phyloP scores from a whole-genome alignment of 1,284 basidiomycete genomes.

The Naganishia liquefaciens region DNA sequence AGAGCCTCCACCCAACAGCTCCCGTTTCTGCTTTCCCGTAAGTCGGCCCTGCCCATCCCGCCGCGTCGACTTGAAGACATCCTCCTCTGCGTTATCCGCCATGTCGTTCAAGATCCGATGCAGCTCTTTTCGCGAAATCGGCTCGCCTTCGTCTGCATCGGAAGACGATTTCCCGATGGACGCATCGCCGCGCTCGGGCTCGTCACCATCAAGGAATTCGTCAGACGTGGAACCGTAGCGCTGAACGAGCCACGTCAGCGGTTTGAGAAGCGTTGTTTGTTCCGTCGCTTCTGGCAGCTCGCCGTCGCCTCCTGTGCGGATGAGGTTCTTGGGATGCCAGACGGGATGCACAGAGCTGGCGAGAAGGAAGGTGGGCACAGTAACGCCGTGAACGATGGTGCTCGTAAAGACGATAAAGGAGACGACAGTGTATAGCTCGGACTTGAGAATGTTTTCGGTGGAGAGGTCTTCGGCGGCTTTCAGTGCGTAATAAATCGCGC shows the following conservation, averaged over 20 bases:
- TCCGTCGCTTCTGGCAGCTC: conserved; percentile 29
- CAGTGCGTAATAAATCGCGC: conserved; percentile 39
- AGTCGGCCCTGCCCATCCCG: conserved; percentile 27
- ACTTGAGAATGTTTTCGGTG: conserved; percentile 34
- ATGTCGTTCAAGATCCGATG: conserved; percentile 33
- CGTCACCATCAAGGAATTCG: conserved; percentile 8
- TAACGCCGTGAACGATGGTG: conserved; percentile 39
- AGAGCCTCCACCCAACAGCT: conserved; percentile 32
- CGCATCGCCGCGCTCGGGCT: conserved; percentile 3
- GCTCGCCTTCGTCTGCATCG: conserved; percentile 32
- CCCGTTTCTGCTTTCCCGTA: conserved; percentile 30
- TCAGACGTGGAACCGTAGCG: conserved; percentile 26
- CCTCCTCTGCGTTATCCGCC: conserved; percentile 27
- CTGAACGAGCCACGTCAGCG: conserved; percentile 10
- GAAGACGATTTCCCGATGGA: conserved; percentile 1
- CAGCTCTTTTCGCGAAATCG: conserved; percentile 34
- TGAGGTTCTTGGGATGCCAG: conserved; percentile 37
- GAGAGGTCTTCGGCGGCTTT: conserved; percentile 35
- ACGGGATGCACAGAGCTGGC: conserved; percentile 36
- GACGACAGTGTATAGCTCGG: conserved; percentile 36
- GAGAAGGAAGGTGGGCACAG: conserved; percentile 38
- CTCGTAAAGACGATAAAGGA: conserved; percentile 39
- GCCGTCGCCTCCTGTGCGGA: conserved; percentile 29
- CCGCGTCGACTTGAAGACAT: conserved; percentile 13
- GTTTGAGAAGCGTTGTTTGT: conserved; percentile 26